These are phyloP conservation scores for Schizonepeta tenuifolia DNA, from an alignment of 257 asterid genomes.

Conservation along the genomic window DNA sequence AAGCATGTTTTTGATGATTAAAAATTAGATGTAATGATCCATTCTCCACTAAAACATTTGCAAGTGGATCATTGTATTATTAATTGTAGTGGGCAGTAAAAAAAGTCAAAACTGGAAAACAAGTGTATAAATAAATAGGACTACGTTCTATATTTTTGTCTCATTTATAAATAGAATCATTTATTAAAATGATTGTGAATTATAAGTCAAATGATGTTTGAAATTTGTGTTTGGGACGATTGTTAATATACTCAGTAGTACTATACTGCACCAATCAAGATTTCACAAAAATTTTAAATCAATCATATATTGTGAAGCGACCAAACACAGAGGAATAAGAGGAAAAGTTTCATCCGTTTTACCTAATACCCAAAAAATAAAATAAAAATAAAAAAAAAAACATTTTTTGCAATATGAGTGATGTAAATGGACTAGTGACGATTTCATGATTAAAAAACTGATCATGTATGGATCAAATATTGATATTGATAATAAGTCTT, in stretches of 20 bases:
- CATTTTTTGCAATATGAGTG: too few species aligned
- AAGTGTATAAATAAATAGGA: conserved; percentile 3
- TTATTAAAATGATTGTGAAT: conserved; percentile 25
- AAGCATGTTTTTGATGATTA: conserved; percentile 87
- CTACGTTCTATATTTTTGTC: background rate
- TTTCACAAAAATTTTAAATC: conserved; percentile 6
- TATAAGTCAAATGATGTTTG: conserved; percentile 6
- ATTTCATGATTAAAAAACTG: too few species aligned
- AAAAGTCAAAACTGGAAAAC: conserved; percentile 31
- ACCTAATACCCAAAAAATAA: too few species aligned
- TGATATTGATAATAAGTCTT: too few species aligned
- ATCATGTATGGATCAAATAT: too few species aligned
- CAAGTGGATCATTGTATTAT: conserved; percentile 24
- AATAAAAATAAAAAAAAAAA: too few species aligned
- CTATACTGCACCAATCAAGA: conserved; percentile 4
- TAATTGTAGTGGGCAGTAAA: conserved; percentile 19
- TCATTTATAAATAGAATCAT: background rate
- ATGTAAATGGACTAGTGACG: too few species aligned
- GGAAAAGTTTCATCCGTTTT: conserved; percentile 16
- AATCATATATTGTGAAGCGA: conserved; percentile 21
- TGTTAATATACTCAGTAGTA: background rate
- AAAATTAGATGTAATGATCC: conserved; percentile 44
- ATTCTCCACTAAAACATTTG: conserved; percentile 45
- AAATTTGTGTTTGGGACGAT: background rate
- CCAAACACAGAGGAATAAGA: background rate